These are phyloP conservation scores for Dactylellina parvicollis DNA, from an alignment of 2,329 filamentous ascomycete species.

Conservation along the genomic window DNA sequence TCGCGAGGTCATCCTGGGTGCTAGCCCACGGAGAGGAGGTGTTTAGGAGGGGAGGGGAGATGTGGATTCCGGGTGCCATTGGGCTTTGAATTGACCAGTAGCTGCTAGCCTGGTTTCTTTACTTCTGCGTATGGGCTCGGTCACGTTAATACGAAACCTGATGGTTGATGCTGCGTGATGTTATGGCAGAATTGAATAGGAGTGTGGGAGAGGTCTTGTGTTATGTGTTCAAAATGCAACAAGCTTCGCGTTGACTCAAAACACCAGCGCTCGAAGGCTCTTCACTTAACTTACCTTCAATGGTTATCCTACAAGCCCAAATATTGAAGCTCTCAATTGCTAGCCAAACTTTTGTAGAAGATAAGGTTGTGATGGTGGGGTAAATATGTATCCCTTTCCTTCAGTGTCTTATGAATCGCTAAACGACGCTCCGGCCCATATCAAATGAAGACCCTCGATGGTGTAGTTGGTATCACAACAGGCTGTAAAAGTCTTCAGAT, in stretches of 20 bases:
- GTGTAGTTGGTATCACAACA: constrained; percentile 55
- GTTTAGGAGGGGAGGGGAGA: constrained; percentile 76
- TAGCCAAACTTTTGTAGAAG: background rate
- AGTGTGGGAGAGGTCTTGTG: constrained; percentile 17
- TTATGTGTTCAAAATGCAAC: constrained; percentile 45
- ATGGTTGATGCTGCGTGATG: background rate
- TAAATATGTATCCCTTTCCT: background rate
- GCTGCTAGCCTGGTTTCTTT: too few relatives aligned
- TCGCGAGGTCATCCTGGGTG: constrained; percentile 69
- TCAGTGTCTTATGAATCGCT: constrained; percentile 2
- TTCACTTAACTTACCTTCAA: too few relatives aligned
- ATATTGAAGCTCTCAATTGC: background rate
- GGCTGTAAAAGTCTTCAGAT: constrained; percentile 54
- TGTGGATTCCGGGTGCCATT: constrained; percentile 62
- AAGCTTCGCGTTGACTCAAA: too few relatives aligned
- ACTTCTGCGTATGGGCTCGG: too few relatives aligned
- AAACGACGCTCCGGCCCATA: constrained; percentile 13
- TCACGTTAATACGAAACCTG: too few relatives aligned
- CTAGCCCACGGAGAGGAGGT: constrained; percentile 81
- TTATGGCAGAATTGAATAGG: too few relatives aligned
- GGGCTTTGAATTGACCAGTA: too few relatives aligned
- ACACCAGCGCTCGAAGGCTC: too few relatives aligned
- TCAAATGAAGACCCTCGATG: constrained; percentile 48
- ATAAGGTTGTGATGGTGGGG: constrained; percentile 12
- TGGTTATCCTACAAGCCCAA: too few relatives aligned